Evolutionary conservation across 352 stramenopile genomes (phyloP).

Genomic region (Phytopythium mirpurense): DNA sequence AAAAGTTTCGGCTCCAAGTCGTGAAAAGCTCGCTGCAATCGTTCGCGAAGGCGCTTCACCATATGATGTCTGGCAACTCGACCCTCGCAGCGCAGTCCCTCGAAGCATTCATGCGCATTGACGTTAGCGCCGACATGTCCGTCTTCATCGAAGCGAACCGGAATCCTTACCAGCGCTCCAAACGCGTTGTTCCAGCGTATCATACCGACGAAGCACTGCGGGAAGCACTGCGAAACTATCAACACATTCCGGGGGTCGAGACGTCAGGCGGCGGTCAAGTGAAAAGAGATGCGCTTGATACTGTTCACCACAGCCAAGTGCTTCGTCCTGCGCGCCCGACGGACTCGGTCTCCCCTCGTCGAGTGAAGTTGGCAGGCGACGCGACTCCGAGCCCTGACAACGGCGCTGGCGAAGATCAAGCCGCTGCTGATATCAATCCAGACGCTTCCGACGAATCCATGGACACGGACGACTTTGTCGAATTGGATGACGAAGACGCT

Average conservation of each 20-base stretch:
- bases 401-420: neutral
- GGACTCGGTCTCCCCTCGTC: neutral
- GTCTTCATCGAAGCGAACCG: slow-evolving; percentile 58
- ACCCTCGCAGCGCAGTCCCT: slow-evolving; percentile 32
- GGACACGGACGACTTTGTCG: slow-evolving; percentile 30
- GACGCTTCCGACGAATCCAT: slow-evolving; percentile 10
- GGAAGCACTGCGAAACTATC: slow-evolving; percentile 50
- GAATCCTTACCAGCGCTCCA: slow-evolving; percentile 39
- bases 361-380: neutral
- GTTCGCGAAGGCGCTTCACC: slow-evolving; percentile 61
- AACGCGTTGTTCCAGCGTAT: slow-evolving; percentile 37
- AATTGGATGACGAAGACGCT: neutral
- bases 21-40: slow-evolving; percentile 73
- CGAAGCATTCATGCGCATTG: slow-evolving; percentile 43
- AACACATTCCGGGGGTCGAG: slow-evolving; percentile 7
- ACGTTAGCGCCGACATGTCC: slow-evolving; percentile 42
- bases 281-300: slow-evolving; percentile 1
- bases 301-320: neutral
- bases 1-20: slow-evolving; percentile 81
- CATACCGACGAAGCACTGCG: slow-evolving; percentile 48
- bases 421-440: slow-evolving; percentile 6
- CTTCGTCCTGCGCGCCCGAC: slow-evolving; percentile 1
- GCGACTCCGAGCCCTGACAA: neutral
- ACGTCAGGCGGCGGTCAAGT: neutral
- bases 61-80: slow-evolving; percentile 39